phyloP scores from a whole-genome alignment of 1,284 basidiomycete species.

The Ceratobasidium sp. region DNA sequence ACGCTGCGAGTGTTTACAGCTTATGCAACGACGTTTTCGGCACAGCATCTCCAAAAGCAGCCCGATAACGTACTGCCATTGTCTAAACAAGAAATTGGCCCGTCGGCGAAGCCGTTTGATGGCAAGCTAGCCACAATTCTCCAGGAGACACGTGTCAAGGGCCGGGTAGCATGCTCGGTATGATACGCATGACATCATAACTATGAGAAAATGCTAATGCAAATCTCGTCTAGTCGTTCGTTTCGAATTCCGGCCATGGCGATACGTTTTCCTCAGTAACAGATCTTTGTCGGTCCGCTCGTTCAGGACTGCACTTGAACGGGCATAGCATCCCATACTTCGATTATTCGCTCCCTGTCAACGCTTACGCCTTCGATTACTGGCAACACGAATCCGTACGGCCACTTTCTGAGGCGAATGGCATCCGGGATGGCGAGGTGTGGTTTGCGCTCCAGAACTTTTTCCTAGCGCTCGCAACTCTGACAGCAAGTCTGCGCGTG shows the following conservation, averaged over 20 bases:
- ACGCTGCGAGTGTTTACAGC: conserved; percentile 67
- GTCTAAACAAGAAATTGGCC: conserved; percentile 9
- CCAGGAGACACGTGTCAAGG: conserved; percentile 53
- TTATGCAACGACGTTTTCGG: conserved; percentile 67
- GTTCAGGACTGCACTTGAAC: conserved; percentile 68
- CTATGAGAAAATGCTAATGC: too few relatives aligned
- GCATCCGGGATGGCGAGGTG: conserved; percentile 69
- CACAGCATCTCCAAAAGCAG: conserved; percentile 59
- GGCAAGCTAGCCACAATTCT: background rate
- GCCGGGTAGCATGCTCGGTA: conserved; percentile 58
- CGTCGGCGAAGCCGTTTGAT: background rate
- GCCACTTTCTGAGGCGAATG: conserved; percentile 62
- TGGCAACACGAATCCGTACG: conserved; percentile 64
- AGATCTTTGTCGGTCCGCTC: conserved; percentile 67
- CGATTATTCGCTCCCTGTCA: conserved; percentile 62
- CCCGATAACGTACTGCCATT: conserved; percentile 65
- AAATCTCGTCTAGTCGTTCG: conserved; percentile 64
- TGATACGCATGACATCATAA: conserved; percentile 60
- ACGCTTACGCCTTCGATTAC: conserved; percentile 77
- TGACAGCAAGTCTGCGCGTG: conserved; percentile 64
- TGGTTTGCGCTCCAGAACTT: conserved; percentile 76
- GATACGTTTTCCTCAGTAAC: conserved; percentile 66
- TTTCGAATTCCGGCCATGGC: conserved; percentile 72
- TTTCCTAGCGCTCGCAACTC: conserved; percentile 63
- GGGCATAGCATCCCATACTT: conserved; percentile 72